Base-by-base conservation (phyloP, 2,329 filamentous ascomycete genomes). In the Bisporella sp. region DNA sequence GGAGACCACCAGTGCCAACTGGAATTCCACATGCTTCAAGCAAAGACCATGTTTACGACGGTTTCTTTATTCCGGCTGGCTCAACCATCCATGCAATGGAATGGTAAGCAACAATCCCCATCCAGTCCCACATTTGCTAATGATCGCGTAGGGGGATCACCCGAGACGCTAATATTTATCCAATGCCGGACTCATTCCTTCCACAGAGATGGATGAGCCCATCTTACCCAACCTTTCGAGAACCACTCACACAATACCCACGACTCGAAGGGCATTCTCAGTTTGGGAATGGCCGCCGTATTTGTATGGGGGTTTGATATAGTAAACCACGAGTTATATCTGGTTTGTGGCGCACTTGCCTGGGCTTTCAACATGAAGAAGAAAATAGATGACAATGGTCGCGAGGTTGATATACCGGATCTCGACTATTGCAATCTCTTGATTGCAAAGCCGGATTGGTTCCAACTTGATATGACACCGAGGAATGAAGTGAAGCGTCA, bases 181-280 rank as follows among this genome's bases (percentile, higher is more conserved):
- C 80, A 1, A 84, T 58, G 77, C 79, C n/a, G 79, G 85, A 45
- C 73, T 67, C 56, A 85, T 75, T 67, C 75, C 72, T 31, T 81
- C 82, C 0, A 80, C 83, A 57, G 74, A 82, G 39, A 9, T 86
- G 78, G 70, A 72, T 86, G 8, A 76, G 82, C 56, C 66, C 76
- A n/a, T 69, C 68, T 21, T 85, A 76, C 73, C 82, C 82, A 1
- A 82, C 81, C 0, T 85, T 77, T 67, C 77, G 83, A 59, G 80
- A 79, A 59, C 82, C 82, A 0, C 72, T 85, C n/a, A 75, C 75
- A 2, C 73, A 75, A 50, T 84, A 78, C 59, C 82, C 82, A 12
- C 81, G 77, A 64, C 75, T 85, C 61, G 78, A 81, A 56, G 75
- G 74, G 37, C 80, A 84, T 75, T 77, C 81, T 55, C 81, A 77